phyloP scores from a whole-genome alignment of 306 rosid genomes.

The Pachyrhizus erosus region DNA sequence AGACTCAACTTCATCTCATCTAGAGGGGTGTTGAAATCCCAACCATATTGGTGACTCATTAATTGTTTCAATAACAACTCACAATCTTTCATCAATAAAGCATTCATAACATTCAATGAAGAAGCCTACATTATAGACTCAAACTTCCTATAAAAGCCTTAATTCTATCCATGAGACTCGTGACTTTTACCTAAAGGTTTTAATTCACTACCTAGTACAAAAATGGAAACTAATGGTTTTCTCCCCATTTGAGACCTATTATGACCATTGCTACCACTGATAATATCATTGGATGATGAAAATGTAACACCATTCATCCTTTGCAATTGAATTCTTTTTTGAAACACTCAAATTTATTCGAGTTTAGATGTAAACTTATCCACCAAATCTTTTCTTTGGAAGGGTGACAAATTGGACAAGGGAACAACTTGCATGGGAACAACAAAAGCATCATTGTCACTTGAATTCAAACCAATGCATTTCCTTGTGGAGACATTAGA shows the following conservation, averaged over 20 bases:
- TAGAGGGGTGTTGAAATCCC: conserved; percentile 77
- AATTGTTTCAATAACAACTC: conserved; percentile 63
- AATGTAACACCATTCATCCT: conserved; percentile 53
- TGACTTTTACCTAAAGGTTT: conserved; percentile 37
- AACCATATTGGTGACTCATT: conserved; percentile 60
- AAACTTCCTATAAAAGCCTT: conserved; percentile 58
- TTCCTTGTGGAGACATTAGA: conserved; percentile 60
- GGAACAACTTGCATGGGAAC: conserved; percentile 66
- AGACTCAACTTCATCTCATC: conserved; percentile 71
- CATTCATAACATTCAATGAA: conserved; percentile 45
- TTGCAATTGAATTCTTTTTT: conserved; percentile 60
- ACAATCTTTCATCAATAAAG: conserved; percentile 74
- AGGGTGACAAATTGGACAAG: conserved; percentile 53
- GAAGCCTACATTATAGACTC: conserved; percentile 42
- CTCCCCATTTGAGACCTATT: conserved; percentile 42
- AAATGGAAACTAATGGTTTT: conserved; percentile 45
- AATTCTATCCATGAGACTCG: conserved; percentile 55
- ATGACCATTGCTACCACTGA: conserved; percentile 56
- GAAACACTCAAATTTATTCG: conserved; percentile 56
- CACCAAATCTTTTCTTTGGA: conserved; percentile 59
- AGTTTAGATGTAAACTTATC: conserved; percentile 65
- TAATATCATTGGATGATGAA: conserved; percentile 66
- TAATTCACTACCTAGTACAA: conserved; percentile 45
- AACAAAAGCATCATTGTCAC: conserved; percentile 42
- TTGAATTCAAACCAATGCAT: conserved; percentile 58